A percentile compares a stretch with the other conserved stretches of the same genome.
Evolutionary conservation across 495 filamentous ascomycete genomes (phyloP).

Genomic region (Penicillium diatomitis): DNA sequence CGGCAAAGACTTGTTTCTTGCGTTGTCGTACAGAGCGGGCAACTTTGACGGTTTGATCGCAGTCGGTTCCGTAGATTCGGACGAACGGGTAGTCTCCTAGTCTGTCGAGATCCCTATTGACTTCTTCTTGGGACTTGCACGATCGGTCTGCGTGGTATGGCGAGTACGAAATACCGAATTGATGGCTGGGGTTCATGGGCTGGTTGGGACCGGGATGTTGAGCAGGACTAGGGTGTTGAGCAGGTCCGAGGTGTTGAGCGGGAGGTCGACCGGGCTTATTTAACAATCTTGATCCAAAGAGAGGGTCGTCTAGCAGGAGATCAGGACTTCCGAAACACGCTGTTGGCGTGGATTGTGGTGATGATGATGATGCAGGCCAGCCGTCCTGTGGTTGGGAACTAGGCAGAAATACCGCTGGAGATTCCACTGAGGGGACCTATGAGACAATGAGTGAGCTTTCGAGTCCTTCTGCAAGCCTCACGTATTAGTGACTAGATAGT

Average conservation of each 20-base stretch:
- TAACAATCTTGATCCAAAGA: too few species aligned
- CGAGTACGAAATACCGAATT: slow-evolving; percentile 59
- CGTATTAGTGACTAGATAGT: too few species aligned
- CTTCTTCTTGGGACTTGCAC: slow-evolving; percentile 57
- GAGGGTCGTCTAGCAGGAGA: too few species aligned
- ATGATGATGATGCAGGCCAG: too few species aligned
- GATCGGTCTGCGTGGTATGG: slow-evolving; percentile 57
- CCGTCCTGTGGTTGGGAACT: too few species aligned
- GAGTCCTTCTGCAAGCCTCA: too few species aligned
- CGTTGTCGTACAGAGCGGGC: slow-evolving; percentile 47
- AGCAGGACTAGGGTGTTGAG: not conserved
- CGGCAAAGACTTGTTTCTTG: slow-evolving; percentile 61
- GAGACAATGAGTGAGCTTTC: too few species aligned
- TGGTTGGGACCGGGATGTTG: slow-evolving; percentile 5
- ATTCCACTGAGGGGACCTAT: too few species aligned
- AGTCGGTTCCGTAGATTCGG: slow-evolving; percentile 76
- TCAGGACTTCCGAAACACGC: too few species aligned
- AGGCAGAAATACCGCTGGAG: too few species aligned
- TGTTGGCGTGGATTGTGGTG: too few species aligned
- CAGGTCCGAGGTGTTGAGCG: not conserved
- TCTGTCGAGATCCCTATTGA: slow-evolving; percentile 53
- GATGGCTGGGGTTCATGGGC: slow-evolving; percentile 1
- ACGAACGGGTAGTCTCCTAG: slow-evolving; percentile 47
- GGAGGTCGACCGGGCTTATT: not conserved
- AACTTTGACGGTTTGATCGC: slow-evolving; percentile 56